Evolutionary conservation across 805 yeast genomes (phyloP), one percentile per base, ranked within the genome.

Genomic region (Candida dajiaensis): DNA sequence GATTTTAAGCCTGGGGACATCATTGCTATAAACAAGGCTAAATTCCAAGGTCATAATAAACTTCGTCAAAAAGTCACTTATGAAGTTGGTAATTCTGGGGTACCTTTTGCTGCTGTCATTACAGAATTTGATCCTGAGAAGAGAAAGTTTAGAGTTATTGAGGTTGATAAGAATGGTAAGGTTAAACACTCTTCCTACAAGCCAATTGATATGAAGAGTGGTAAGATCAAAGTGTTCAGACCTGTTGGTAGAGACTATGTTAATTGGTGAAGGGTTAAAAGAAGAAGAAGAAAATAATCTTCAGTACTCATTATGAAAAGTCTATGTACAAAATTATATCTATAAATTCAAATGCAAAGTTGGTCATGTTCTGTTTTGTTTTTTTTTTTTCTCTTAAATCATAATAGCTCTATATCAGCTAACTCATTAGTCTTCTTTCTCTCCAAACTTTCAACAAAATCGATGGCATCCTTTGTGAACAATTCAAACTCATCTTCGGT

Each of bases 1-100:
- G 85, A 80, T 37, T 76, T 89, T 45, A 73, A 77, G 41, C 83
- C 95, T 0, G 99, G 99, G 49, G 98, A 94, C 63, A 73, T 92
- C 10, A 65, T 89, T 38, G 85, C 89, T 43, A 76, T 89, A 51
- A 77, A 82, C 56, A 80, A 80, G 46, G 96, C 89, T 7, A 76
- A 76, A 50, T 90, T 92, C 66, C 79, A 77, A 51, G 77, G 81
- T 7, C 87, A 82, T 54, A 74, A 75, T 44, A 72, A 77, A 29
- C 58, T 81, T 35, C 77, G 72, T 45, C 77, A 73, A 56, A 83
- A 84, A 66, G 76, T 81, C 20, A 56, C 72, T 2, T 62, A 73
- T n/a, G 76, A 75, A 6, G 71, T 81, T 15, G 95, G 95, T 13
- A 67, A 66, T 38, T 76, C 74, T 12, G 76, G 71, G 3, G 62